Base-by-base conservation (phyloP, 2,329 filamentous ascomycete genomes). In the Calonectria pauciramosa region DNA sequence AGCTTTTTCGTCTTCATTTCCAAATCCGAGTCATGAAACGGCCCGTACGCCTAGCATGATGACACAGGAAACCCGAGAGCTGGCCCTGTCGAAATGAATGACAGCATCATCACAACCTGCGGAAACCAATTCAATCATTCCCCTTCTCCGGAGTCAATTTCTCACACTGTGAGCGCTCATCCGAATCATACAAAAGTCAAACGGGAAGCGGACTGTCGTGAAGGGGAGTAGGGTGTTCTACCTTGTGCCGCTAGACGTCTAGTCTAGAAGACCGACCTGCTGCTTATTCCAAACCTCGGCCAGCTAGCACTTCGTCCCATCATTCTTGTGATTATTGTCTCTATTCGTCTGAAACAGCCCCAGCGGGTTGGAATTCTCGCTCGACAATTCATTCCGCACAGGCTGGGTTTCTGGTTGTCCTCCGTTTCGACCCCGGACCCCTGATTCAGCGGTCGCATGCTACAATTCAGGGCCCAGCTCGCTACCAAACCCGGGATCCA, bases 11-110 rank as follows among this genome's bases (percentile, higher is more conserved):
- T 38, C 66, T 23, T 47, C 51, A 68, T 41, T 34, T 44, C 51
- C 30, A 30, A 30, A 66, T 23, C 36, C 69, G 70, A 72, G 70
- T 72, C 63, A 72, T 68, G 70, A 16, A 72, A 34, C 18, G n/a
- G 32, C 36, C 63, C 30, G 49, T 26, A 67, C 16, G 60, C 44
- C 63, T 32, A 26, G 18, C 51, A 23, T n/a, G 64, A 68, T 63
- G 54, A 36, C 64, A 59, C 59, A n/a, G 32, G 49, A 59, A 60
- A 23, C 34, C 23, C 13, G 13, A 60, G 56, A 41, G 34, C 56
- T 60, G 3, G 13, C 34, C 56, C 41, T 38, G 34, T 28, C 34
- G 14, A n/a, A 20, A 59, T n/a, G n/a, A 26, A 30, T 20, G 32
- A 49, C 26, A 11, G 13, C 32, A 68, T n/a, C 41, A n/a, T 16